Conservation (phyloP, 2,329 filamentous ascomycete species). For the Alternaria arbusti region DNA sequence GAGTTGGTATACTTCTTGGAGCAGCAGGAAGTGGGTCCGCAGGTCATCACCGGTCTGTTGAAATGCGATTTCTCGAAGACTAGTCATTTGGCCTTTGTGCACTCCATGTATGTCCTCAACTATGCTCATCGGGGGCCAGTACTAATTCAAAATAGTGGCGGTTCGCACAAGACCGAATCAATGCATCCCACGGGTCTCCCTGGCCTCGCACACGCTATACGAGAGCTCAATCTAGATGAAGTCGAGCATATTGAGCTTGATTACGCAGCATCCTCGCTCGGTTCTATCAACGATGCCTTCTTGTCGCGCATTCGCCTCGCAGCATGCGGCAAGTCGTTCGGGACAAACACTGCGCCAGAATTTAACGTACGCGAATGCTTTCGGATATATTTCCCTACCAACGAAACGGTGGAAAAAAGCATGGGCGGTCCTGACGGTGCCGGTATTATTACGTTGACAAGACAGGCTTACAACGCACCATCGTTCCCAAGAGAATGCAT, state of each 20-base stretch:
- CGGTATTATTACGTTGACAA: conserved; percentile 82
- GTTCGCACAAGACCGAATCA: conserved; percentile 39
- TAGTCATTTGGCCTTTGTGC: conserved; percentile 76
- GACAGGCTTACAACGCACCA: conserved; percentile 71
- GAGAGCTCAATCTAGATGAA: conserved; percentile 29
- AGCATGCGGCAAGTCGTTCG: conserved; percentile 52
- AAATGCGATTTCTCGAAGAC: conserved; percentile 86
- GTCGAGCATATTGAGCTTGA: conserved; percentile 69
- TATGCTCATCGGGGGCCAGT: not conserved
- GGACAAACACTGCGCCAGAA: not conserved
- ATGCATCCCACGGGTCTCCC: conserved; percentile 70
- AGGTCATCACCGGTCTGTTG: conserved; percentile 70
- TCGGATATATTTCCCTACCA: conserved; percentile 43
- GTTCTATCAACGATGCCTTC: conserved; percentile 73
- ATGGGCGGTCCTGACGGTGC: conserved; percentile 66
- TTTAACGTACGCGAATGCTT: conserved; percentile 22
- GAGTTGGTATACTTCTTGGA: conserved; percentile 75
- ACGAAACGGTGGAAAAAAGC: conserved; percentile 62
- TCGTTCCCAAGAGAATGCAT: conserved; percentile 76
- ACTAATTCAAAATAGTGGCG: conserved; percentile 36
- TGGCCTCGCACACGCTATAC: conserved; percentile 72
- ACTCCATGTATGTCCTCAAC: conserved; percentile 73
- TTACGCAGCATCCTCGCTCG: conserved; percentile 81
- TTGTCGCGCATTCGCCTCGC: conserved; percentile 66
- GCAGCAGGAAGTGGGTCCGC: conserved; percentile 69